Conservation (phyloP, 2,329 filamentous ascomycete species). For the Leptodontidium sp. region DNA sequence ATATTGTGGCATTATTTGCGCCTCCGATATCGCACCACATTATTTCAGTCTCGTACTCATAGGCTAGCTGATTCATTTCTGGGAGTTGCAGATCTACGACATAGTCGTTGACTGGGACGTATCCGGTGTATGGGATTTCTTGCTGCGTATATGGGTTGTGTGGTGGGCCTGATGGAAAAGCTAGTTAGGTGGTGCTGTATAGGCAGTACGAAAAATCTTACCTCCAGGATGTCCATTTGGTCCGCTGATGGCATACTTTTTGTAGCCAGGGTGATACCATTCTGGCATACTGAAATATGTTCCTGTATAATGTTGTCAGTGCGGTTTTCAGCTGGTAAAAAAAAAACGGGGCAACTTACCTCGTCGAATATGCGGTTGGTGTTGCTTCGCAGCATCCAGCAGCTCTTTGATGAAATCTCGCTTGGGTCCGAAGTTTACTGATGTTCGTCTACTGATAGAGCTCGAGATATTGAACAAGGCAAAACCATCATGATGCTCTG, state of each 20-base stretch:
- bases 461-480: slow-evolving; percentile 18
- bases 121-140: slow-evolving; percentile 53
- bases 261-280: slow-evolving; percentile 22
- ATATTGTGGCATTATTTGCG: slow-evolving; percentile 51
- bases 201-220: background rate
- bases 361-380: slow-evolving; percentile 20
- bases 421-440: slow-evolving; percentile 17
- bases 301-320: slow-evolving; percentile 5
- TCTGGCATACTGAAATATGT: slow-evolving; percentile 23
- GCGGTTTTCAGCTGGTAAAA: background rate
- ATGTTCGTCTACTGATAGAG: slow-evolving; percentile 13
- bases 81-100: slow-evolving; percentile 53
- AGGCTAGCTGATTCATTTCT: slow-evolving; percentile 54
- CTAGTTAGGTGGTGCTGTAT: background rate
- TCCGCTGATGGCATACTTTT: slow-evolving; percentile 19
- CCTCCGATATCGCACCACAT: slow-evolving; percentile 59
- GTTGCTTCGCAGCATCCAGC: slow-evolving; percentile 12
- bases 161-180: slow-evolving; percentile 25
- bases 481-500: slow-evolving; percentile 58
- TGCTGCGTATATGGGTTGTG: slow-evolving; percentile 51
- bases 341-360: background rate
- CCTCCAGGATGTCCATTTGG: background rate
- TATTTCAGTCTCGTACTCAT: slow-evolving; percentile 54
- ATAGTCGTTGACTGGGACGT: slow-evolving; percentile 51
- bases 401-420: slow-evolving; percentile 21